Evolutionary conservation across 2,329 filamentous ascomycete species (phyloP).

Genomic region (Exophiala dermatitidis): DNA sequence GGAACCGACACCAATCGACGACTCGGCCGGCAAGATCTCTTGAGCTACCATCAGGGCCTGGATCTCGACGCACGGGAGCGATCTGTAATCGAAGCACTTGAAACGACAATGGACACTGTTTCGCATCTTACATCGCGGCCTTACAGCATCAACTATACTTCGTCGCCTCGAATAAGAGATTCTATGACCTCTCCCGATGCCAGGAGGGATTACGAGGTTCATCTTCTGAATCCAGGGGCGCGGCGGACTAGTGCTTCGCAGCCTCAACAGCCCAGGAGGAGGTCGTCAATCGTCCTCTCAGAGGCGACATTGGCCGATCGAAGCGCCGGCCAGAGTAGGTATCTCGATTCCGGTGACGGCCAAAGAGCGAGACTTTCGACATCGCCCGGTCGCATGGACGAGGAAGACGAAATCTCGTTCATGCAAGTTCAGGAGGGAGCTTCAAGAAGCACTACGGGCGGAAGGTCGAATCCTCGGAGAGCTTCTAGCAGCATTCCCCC

Average conservation of each 20-base stretch:
- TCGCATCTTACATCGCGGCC: slow-evolving; percentile 10
- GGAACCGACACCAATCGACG: slow-evolving; percentile 3
- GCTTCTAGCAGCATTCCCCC: slow-evolving; percentile 14
- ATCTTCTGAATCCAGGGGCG: slow-evolving; percentile 9
- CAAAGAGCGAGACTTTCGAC: slow-evolving; percentile 36
- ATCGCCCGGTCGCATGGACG: slow-evolving; percentile 36
- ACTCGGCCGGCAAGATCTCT: slow-evolving; percentile 11
- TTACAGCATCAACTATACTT: slow-evolving; percentile 24
- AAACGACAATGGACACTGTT: slow-evolving; percentile 22
- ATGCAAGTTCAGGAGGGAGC: slow-evolving; percentile 12
- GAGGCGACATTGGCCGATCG: slow-evolving; percentile 24
- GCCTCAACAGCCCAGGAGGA: slow-evolving; percentile 33
- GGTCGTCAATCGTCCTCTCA: slow-evolving; percentile 37
- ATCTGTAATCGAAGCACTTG: slow-evolving; percentile 23
- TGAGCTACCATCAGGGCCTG: slow-evolving; percentile 18
- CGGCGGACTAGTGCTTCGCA: not conserved
- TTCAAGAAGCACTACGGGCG: not conserved
- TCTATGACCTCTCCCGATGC: slow-evolving; percentile 4
- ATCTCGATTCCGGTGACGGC: slow-evolving; percentile 30
- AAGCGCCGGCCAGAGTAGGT: slow-evolving; percentile 24
- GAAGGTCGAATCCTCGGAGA: slow-evolving; percentile 5
- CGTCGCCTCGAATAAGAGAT: slow-evolving; percentile 16
- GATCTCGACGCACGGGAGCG: slow-evolving; percentile 24
- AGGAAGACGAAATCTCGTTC: slow-evolving; percentile 22
- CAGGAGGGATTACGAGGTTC: slow-evolving; percentile 11